Evolutionary conservation across 352 stramenopile species (phyloP).

Genomic region (Pythium plurisporium): DNA sequence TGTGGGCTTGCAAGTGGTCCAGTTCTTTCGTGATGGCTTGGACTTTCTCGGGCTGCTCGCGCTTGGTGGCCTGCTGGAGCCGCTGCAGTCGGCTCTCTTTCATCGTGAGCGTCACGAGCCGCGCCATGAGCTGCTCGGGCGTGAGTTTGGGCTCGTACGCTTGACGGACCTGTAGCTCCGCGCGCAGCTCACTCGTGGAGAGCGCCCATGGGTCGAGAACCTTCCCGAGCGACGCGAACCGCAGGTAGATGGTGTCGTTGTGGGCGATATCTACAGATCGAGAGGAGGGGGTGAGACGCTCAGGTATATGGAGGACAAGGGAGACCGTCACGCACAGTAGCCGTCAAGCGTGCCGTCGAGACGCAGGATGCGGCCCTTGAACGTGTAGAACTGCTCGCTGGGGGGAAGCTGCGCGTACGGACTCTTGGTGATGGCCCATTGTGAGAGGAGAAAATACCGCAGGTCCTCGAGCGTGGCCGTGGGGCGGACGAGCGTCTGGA

Average conservation of each 20-base stretch:
- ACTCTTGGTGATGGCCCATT: constrained; percentile 65
- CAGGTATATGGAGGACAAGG: not conserved
- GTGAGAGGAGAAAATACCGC: constrained; percentile 48
- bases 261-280: constrained; percentile 43
- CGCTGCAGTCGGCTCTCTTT: constrained; percentile 62
- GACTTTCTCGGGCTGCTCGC: constrained; percentile 44
- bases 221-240: constrained; percentile 57
- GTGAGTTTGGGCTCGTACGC: constrained; percentile 63
- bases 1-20: constrained; percentile 5
- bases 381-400: constrained; percentile 65
- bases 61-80: constrained; percentile 56
- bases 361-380: constrained; percentile 61
- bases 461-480: constrained; percentile 43
- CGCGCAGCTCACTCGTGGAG: constrained; percentile 66
- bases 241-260: constrained; percentile 70
- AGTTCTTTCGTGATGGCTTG: constrained; percentile 57
- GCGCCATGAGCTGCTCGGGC: constrained; percentile 67
- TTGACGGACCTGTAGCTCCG: constrained; percentile 47
- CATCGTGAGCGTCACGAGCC: constrained; percentile 50
- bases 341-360: constrained; percentile 56
- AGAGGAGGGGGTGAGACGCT: not conserved
- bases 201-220: constrained; percentile 71
- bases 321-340: constrained; percentile 40
- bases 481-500: constrained; percentile 40
- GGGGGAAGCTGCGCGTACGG: constrained; percentile 35